Evolutionary conservation across 768 basidiomycete species (phyloP).

Genomic region (Naganishia kalamii): DNA sequence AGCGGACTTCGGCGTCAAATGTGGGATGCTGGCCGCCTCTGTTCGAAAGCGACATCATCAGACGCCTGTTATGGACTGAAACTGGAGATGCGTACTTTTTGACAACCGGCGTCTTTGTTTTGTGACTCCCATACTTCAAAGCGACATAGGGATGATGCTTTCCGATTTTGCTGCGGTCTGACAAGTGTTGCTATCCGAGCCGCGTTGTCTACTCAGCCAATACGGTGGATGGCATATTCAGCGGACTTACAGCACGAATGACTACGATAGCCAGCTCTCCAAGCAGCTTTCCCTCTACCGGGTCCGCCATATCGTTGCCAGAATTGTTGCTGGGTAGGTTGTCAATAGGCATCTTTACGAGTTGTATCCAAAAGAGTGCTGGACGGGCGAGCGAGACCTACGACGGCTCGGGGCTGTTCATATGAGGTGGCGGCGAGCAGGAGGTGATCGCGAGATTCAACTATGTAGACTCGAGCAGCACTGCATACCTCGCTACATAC

Average conservation of each 20-base stretch:
- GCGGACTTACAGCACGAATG: conserved; percentile 20
- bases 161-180: conserved; percentile 74
- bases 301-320: not conserved
- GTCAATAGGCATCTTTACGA: not conserved
- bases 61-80: not conserved
- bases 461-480: too few relatives aligned
- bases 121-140: conserved; percentile 58
- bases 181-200: conserved; percentile 56
- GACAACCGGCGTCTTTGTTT: conserved; percentile 66
- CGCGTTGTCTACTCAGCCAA: not conserved
- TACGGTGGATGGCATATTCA: not conserved
- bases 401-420: too few relatives aligned
- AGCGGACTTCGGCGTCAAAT: conserved; percentile 87
- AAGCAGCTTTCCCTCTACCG: conserved; percentile 16
- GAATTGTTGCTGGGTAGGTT: not conserved
- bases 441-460: too few relatives aligned
- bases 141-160: conserved; percentile 86
- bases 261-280: conserved; percentile 24
- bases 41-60: not conserved
- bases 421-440: too few relatives aligned
- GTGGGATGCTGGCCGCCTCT: conserved; percentile 85
- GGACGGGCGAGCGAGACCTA: too few relatives aligned
- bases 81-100: conserved; percentile 48
- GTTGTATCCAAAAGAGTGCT: too few relatives aligned
- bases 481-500: too few relatives aligned